Base-by-base conservation (phyloP, 1,139 yeast species). In the Debaryomycetaceae sp. region DNA sequence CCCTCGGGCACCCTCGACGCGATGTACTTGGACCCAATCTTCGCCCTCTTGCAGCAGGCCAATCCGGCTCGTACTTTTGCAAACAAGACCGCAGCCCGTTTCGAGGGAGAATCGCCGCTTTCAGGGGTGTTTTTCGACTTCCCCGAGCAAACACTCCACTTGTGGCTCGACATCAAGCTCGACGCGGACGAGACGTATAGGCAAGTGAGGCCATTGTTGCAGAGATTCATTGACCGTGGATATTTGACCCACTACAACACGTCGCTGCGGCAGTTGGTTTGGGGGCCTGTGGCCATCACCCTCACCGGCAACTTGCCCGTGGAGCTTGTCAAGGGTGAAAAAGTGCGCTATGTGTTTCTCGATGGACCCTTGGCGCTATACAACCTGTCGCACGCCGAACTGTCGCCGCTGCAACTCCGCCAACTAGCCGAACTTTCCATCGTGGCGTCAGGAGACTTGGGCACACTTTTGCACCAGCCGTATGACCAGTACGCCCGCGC, bases 21-120 rank as follows among this genome's bases (percentile, higher is more conserved):
- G 17, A 48, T 81, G 38, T 83, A 83, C 44, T 56, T 81, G 37
- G 63, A 69, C 31, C 81, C 80, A 3, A 42, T 83, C 10, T 58
- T 48, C 37, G 49, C 58, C 5, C 56, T 80, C 38, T 51, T 83
- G 27, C 61, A 66, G 23, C 61, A 62, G 31, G 65, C 75, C 22
- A 74, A 69, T 43, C 65, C 65, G 2, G 25, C 32, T 5, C 50
- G 45, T 32, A 16, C 17, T 7, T 26, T 30, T 12, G 24, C 9
- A 5, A 26, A 26, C 13, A 6, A 18, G 5, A 7, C 32, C 4
- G 13, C 9, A 6, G 30, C 25, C 5, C 7, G 16, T 4, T 25
- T 30, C 9, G 26, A 22, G 9, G 37, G 20, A 3, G 35, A 32
- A 18, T 30, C 37, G 2, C 20, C 18, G 3, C 12, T 28, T 4